Evolutionary conservation across 192 early-diverging fungal species (phyloP), one percentile per base, ranked within the genome.

Genomic region (Podochytrium sp.): DNA sequence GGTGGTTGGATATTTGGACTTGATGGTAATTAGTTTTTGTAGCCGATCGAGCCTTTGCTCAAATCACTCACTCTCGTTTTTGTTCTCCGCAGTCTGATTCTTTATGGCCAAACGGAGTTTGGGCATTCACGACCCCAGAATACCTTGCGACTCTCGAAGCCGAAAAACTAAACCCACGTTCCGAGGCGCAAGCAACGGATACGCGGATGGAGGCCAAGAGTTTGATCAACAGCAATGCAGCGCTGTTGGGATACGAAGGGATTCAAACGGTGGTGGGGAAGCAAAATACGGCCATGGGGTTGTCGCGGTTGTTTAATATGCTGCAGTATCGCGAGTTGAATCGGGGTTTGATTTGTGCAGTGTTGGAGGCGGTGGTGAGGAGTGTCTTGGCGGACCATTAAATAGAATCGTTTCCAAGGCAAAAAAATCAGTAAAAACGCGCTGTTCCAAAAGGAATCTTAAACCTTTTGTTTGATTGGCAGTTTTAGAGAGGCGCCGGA

Each of bases 291-390:
- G 47, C 37, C n/a, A 42, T 66, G 7, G 81, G 81, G 18, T 40
- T 76, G 32, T 77, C 77, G 16, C 73, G 81, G 18, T 32, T 82
- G 34, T 82, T 82, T 63, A 82, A 82, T 47, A 82, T 82, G 81
- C 60, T 82, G 39, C 81, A 82, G 39, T 39, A 75, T 30, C 16
- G 49, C 2, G 75, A 79, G 20, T 60, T 82, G 40, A 82, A 82
- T 41, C 37, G 55, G 5, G 55, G 51, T 3, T 47, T 81, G 4
- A 51, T 81, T 23, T 65, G 62, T 42, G 38, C 55, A 27, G 33
- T 81, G 2, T 16, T 81, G 32, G 80, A 81, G 38, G 39, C 74
- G 34, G 12, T 81, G 10, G 75, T 81, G n/a, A 71, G 58, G 65
- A 60, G 74, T 30, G 55, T 78, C 3, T 30, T 78, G 61, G 27